Base-by-base conservation (phyloP, 495 filamentous ascomycete species). In the Aspergillus homomorphus region DNA sequence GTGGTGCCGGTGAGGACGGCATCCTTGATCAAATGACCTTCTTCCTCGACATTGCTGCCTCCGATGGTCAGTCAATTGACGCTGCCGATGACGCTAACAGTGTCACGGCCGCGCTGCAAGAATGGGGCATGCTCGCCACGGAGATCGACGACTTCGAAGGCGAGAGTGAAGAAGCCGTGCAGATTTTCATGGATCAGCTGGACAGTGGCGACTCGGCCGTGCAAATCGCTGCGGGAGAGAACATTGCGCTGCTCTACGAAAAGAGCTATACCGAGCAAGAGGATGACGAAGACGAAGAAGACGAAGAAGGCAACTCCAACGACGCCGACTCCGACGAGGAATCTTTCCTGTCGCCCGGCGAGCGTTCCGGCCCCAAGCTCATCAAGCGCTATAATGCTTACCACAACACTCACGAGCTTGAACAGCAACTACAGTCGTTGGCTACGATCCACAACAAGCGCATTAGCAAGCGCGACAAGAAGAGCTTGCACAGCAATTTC, bases 121-220 rank as follows among this genome's bases (percentile, higher is more conserved):
- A 89, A 61, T 97, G 92, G 92, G 92, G 90, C 12, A 90, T 91
- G 62, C 79, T 96, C 10, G 89, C 88, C 12, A 95, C 89, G 10
- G 84, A 88, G 45, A 70, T 96, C 33, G 90, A 96, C 3, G 90
- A 96, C 61, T 77, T 96, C 28, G 84, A 91, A 63, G 80, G 77
- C 6, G 80, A 89, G 49, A 90, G 86, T 54, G 87, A 89, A 51
- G 76, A 82, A 5, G 86, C 89, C 10, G 87, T 96, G 65, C 89
- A 96, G 54, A 87, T 88, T 6, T 91, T 98, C 66, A 86, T 91
- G 28, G 93, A 97, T 46, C 94, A 98, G 69, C 82, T 98, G 24
- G 84, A 90, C 43, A 92, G 89, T 65, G 77, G 79, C 30, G 88
- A 92, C 56, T 75, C 88, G 0, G 73, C 76, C 5, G 92, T 97